Evolutionary conservation across 2,329 filamentous ascomycete species (phyloP).

Genomic region (Pestalotiopsis sp.): DNA sequence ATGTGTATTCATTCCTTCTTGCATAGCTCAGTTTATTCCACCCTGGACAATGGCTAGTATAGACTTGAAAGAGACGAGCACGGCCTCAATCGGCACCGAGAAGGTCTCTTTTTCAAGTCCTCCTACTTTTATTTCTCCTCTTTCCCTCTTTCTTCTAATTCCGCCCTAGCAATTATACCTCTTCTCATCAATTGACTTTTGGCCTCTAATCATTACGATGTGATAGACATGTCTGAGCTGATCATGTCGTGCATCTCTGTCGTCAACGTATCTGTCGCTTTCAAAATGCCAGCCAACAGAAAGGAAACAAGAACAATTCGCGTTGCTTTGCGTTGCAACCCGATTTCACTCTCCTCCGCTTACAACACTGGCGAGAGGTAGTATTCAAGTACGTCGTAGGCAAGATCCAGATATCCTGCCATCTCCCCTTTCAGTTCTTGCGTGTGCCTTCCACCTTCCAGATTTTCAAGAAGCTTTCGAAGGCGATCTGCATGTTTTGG

Average conservation of each 20-base stretch:
- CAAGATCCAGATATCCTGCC: conserved; percentile 34
- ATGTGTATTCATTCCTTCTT: no score
- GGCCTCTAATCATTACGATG: conserved; percentile 5
- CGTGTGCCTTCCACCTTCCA: conserved; percentile 48
- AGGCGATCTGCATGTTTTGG: conserved; percentile 40
- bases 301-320: neutral
- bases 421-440: conserved; percentile 26
- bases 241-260: no score
- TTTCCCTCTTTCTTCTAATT: neutral
- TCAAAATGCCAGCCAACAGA: neutral
- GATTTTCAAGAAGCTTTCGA: conserved; percentile 45
- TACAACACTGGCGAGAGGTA: conserved; percentile 52
- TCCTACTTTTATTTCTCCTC: neutral
- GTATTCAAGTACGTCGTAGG: conserved; percentile 56
- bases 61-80: no score
- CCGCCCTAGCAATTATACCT: neutral
- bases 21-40: no score
- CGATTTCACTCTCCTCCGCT: neutral
- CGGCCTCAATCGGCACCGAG: no score
- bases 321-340: no score
- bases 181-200: neutral
- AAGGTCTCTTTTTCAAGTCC: no score
- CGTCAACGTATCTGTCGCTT: no score
- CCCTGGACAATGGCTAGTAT: no score
- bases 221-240: neutral